phyloP scores from a whole-genome alignment of 1,284 basidiomycete species.

The Cryptococcus maquisensis region DNA sequence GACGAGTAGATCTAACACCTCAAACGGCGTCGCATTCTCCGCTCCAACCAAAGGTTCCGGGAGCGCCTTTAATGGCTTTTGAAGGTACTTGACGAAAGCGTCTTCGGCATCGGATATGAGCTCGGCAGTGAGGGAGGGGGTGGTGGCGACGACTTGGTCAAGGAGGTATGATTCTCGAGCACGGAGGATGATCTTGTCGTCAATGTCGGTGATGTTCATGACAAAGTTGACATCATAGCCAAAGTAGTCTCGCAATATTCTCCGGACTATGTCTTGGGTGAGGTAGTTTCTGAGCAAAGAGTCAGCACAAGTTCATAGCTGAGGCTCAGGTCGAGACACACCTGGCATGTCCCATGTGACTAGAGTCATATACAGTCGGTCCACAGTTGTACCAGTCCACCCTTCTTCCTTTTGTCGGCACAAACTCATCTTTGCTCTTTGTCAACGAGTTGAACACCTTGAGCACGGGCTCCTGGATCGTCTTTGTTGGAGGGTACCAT shows the following conservation, averaged over 20 bases:
- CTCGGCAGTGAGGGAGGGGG: conserved; percentile 35
- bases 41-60: conserved; percentile 58
- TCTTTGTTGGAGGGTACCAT: conserved; percentile 42
- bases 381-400: conserved; percentile 99
- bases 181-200: conserved; percentile 95
- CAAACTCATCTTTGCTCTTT: conserved; percentile 82
- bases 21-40: conserved; percentile 52
- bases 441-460: conserved; percentile 95
- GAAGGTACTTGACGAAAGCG: conserved; percentile 56
- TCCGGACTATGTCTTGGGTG: conserved; percentile 89
- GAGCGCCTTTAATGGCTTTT: conserved; percentile 58
- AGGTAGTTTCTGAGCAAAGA: conserved; percentile 77
- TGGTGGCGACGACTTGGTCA: conserved; percentile 31
- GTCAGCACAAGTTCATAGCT: conserved; percentile 1
- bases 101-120: conserved; percentile 30
- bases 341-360: conserved; percentile 99
- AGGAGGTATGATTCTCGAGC: conserved; percentile 82
- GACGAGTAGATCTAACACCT: conserved; percentile 56
- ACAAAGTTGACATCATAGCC: conserved; percentile 97
- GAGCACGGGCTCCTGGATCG: conserved; percentile 52
- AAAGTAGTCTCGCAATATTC: conserved; percentile 94
- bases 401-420: conserved; percentile 71
- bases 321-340: conserved; percentile 45
- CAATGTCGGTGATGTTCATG: conserved; percentile 99
- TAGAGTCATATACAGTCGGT: conserved; percentile 98